These are phyloP conservation scores for Suillus plorans DNA, from an alignment of 768 basidiomycete genomes.

Conservation along the genomic window DNA sequence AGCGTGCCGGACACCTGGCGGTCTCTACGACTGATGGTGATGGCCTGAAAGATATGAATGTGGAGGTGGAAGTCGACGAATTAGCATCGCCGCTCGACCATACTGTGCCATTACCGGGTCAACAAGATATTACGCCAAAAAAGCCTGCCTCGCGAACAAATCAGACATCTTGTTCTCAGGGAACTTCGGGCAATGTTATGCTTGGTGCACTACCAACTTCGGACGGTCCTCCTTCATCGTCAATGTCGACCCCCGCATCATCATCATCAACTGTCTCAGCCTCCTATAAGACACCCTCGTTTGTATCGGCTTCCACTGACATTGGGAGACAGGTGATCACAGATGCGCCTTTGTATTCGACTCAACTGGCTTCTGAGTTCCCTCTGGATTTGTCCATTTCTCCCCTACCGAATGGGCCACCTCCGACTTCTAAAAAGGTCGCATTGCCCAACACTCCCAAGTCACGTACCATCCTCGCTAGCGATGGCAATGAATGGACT, in stretches of 20 bases:
- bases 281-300: constrained; percentile 5
- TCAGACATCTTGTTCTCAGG: constrained; percentile 3
- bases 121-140: not conserved
- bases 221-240: not conserved
- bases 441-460: constrained; percentile 20
- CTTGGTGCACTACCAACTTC: constrained; percentile 10
- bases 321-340: constrained; percentile 12
- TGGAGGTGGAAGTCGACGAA: not conserved
- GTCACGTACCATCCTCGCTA: constrained; percentile 23
- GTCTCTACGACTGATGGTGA: not conserved
- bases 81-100: not conserved
- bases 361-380: constrained; percentile 16
- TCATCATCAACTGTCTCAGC: not conserved
- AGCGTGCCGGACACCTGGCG: constrained; percentile 10
- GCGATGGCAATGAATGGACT: constrained; percentile 5
- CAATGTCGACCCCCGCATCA: not conserved
- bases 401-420: not conserved
- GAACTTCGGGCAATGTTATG: constrained; percentile 20
- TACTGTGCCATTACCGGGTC: constrained; percentile 3
- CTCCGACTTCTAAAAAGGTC: constrained; percentile 9
- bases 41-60: constrained; percentile 5
- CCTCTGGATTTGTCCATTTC: constrained; percentile 4
- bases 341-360: constrained; percentile 9
- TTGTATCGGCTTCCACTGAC: constrained; percentile 14
- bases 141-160: not conserved